Conservation (phyloP, 169 alveolate genomes). For the Eimeria praecox region DNA sequence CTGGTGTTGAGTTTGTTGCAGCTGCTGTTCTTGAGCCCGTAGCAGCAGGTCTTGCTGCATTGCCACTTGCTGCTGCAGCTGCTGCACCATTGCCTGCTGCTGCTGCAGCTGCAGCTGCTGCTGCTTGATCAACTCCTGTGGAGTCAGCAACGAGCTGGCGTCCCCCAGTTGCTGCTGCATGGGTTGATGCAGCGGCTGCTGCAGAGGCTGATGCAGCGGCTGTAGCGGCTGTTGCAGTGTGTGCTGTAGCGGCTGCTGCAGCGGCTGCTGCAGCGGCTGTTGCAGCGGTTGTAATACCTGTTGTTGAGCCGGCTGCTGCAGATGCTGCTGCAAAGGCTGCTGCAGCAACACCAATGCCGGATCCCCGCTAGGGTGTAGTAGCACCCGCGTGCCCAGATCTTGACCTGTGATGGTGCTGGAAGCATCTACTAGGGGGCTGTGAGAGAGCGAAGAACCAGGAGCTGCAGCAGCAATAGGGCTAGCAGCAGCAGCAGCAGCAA, state of each 20-base stretch:
- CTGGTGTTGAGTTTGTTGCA: constrained; percentile 64
- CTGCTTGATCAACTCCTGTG: too few relatives aligned
- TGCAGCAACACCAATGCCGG: constrained; percentile 34
- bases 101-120: constrained; percentile 63
- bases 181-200: constrained; percentile 44
- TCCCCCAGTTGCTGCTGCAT: constrained; percentile 71
- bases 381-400: constrained; percentile 23
- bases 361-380: constrained; percentile 17
- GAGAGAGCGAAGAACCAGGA: constrained; percentile 8
- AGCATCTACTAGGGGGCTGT: constrained; percentile 1
- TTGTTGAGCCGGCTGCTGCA: constrained; percentile 33
- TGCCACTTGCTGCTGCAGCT: constrained; percentile 70
- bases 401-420: background rate
- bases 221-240: constrained; percentile 3
- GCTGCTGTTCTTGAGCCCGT: constrained; percentile 68
- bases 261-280: constrained; percentile 29
- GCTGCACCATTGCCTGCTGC: constrained; percentile 74
- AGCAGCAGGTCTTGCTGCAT: constrained; percentile 70
- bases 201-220: constrained; percentile 59
- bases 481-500: background rate
- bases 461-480: constrained; percentile 12
- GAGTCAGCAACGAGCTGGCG: too few relatives aligned
- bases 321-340: constrained; percentile 25
- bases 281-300: constrained; percentile 58
- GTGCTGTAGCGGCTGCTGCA: constrained; percentile 23